A percentile compares a stretch with the other conserved stretches of the same genome.
Conservation (phyloP, 1,139 yeast genomes). For the Taiozyma sp. region DNA sequence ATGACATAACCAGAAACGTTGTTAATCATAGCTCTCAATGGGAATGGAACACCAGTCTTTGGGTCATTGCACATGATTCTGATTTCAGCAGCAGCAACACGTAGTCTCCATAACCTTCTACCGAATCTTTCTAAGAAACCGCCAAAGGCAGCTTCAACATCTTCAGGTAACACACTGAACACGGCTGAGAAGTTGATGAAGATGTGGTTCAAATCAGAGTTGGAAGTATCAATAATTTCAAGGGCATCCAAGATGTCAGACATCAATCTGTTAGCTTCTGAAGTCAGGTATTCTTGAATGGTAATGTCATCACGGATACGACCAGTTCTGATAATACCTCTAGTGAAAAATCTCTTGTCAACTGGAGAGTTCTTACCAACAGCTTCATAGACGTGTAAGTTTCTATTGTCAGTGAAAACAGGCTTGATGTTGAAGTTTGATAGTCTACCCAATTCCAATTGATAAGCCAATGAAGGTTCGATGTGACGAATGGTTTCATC, state of each 20-base stretch:
- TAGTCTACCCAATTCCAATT: constrained; percentile 89
- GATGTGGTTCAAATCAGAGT: constrained; percentile 93
- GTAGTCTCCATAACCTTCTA: constrained; percentile 91
- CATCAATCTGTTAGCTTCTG: constrained; percentile 95
- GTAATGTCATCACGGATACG: constrained; percentile 89
- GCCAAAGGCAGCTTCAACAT: constrained; percentile 96
- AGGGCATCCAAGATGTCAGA: constrained; percentile 91
- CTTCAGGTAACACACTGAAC: constrained; percentile 89
- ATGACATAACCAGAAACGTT: constrained; percentile 97
- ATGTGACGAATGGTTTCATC: constrained; percentile 95
- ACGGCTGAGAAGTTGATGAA: constrained; percentile 95
- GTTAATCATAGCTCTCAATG: constrained; percentile 92
- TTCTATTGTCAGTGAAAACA: constrained; percentile 93
- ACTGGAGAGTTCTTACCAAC: constrained; percentile 90
- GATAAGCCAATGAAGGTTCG: constrained; percentile 98
- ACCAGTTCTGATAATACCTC: constrained; percentile 97
- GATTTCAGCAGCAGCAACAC: constrained; percentile 96
- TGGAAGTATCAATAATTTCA: constrained; percentile 90
- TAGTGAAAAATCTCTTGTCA: constrained; percentile 92
- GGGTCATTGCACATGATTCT: constrained; percentile 94
- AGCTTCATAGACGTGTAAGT: constrained; percentile 96
- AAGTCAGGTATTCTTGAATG: constrained; percentile 88
- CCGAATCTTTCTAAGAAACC: constrained; percentile 98
- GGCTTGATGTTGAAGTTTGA: constrained; percentile 94
- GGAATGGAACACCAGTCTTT: constrained; percentile 82